phyloP scores from a whole-genome alignment of 1,139 yeast species.

The Sporopachydermia cereana region DNA sequence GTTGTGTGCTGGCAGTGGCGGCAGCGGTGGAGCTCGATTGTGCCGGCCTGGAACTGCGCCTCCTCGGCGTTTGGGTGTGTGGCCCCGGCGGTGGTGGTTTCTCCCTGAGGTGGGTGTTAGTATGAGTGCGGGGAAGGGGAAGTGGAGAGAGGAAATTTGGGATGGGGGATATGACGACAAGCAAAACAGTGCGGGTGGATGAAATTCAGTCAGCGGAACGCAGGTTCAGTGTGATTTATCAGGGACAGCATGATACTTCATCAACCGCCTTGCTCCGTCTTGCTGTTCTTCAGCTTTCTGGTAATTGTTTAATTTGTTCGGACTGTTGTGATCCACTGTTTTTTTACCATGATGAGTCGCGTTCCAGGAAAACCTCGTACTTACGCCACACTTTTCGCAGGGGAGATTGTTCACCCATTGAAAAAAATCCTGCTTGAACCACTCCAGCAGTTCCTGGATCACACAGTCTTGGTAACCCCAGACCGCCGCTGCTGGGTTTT shows the following conservation, averaged over 20 bases:
- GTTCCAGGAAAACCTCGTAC: conserved; percentile 12
- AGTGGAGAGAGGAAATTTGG: no score
- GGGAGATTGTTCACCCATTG: conserved; percentile 68
- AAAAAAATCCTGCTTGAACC: conserved; percentile 76
- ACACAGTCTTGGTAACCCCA: conserved; percentile 56
- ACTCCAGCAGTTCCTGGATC: conserved; percentile 52
- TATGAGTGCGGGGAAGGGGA: neutral
- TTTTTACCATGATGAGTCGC: neutral
- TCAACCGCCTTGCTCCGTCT: no score
- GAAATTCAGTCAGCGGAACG: no score
- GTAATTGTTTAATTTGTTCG: no score
- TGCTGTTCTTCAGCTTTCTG: no score
- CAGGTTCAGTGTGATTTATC: no score
- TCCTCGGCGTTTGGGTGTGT: conserved; percentile 33
- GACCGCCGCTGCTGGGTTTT: conserved; percentile 10
- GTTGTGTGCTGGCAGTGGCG: conserved; percentile 32
- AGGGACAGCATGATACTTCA: no score
- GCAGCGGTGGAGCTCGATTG: conserved; percentile 57
- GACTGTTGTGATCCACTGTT: no score
- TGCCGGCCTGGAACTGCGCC: conserved; percentile 32
- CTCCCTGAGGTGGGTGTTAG: conserved; percentile 16
- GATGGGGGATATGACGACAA: no score
- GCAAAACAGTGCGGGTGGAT: no score
- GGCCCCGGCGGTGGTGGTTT: conserved; percentile 26
- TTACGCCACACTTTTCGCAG: conserved; percentile 44